Evolutionary conservation across 805 yeast species (phyloP), one percentile per base, ranked within the genome.

Genomic region (Metschnikowia noctiluminum): DNA sequence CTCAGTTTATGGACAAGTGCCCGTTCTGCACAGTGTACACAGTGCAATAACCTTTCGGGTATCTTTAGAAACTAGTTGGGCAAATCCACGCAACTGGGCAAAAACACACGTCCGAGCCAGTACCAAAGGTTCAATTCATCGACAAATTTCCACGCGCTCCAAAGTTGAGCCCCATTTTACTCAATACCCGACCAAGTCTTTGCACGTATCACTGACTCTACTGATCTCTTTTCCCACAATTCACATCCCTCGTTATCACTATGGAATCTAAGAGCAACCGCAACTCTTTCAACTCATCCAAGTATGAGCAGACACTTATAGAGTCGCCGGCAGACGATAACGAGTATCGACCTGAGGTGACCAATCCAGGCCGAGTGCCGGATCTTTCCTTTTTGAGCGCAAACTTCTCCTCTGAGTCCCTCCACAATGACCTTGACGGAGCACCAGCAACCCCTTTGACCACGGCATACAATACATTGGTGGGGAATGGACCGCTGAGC

Each of bases 321-420:
- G 49, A 39, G 14, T 38, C 49, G 12, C 46, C 49, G n/a, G 40
- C 41, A n/a, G 45, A 44, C 15, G 49, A 44, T 2, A 41, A 40
- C 11, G 51, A 47, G 14, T 28, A 30, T n/a, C 39, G 45, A 9
- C 42, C 44, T 2, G 38, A 43, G 26, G 13, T 45, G 21, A 30
- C 51, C 12, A 14, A 9, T 21, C 36, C 46, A 13, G 46, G 48
- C 35, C 50, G 46, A 15, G 45, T 42, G n/a, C 55, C 62, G 12
- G 69, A 65, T 54, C 50, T 70, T n/a, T 50, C 62, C 4, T 59
- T 56, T 39, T 57, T 72, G 16, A 69, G 74, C 46, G 68, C 73
- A 40, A 73, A 73, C 54, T 73, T 73, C 55, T 69, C 74, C 9
- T 53, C 71, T 2, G 74, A 70, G 38, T 69, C 73, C 0, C 40